Conservation (phyloP, 345 rosid species). For the Schrenkiella parvula region DNA sequence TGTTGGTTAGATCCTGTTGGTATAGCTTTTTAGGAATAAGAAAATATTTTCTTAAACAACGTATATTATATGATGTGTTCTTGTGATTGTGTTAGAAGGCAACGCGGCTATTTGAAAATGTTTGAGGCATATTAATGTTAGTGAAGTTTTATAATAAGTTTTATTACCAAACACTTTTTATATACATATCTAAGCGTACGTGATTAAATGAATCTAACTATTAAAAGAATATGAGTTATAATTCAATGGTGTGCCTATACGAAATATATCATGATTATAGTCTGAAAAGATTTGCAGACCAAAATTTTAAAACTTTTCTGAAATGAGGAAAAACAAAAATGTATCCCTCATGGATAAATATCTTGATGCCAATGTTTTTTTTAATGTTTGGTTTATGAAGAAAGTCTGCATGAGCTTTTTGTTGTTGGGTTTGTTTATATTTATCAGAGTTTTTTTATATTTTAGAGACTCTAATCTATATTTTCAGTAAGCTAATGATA, state of each 20-base stretch:
- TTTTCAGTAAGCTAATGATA: not conserved
- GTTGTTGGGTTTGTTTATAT: conserved; percentile 1
- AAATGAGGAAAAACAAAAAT: not conserved
- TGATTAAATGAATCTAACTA: not conserved
- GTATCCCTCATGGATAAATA: not conserved
- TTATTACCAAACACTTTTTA: not conserved
- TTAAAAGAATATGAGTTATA: not conserved
- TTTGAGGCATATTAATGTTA: not conserved
- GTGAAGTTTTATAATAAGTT: not conserved
- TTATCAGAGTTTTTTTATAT: not conserved
- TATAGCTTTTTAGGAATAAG: not conserved
- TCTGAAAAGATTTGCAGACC: not conserved
- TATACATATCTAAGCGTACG: not conserved
- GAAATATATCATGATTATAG: not conserved
- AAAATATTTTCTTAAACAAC: not conserved
- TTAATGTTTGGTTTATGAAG: too few species aligned
- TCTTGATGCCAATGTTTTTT: not conserved
- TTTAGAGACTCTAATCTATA: too few species aligned
- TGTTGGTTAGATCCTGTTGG: conserved; percentile 29
- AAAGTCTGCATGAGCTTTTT: not conserved
- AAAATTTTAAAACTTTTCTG: not conserved
- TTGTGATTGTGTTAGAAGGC: conserved; percentile 9
- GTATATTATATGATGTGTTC: not conserved
- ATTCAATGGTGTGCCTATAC: not conserved
- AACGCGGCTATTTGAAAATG: conserved; percentile 28